These are phyloP conservation scores for Tetrahymena borealis DNA, from an alignment of 73 alveolate genomes.

Conservation along the genomic window DNA sequence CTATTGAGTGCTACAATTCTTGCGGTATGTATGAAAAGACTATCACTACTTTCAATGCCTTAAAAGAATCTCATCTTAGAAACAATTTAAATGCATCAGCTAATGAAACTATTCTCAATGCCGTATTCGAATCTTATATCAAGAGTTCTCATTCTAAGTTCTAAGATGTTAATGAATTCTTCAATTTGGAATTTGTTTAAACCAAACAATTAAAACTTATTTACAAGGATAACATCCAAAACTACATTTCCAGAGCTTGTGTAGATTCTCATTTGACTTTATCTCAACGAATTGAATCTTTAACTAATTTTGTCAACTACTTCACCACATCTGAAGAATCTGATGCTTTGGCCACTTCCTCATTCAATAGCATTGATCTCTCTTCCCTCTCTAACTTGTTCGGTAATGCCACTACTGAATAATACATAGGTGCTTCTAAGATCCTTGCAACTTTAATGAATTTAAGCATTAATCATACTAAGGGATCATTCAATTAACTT, in stretches of 20 bases:
- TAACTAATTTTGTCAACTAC: background rate
- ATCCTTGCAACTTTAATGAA: background rate
- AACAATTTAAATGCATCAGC: background rate
- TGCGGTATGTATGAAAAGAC: background rate
- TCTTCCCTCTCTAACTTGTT: background rate
- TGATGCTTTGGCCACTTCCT: background rate
- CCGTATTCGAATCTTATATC: background rate
- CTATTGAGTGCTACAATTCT: background rate
- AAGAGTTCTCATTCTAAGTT: background rate
- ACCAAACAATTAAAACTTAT: background rate
- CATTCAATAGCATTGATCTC: background rate
- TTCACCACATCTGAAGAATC: background rate
- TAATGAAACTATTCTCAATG: background rate
- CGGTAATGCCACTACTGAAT: background rate
- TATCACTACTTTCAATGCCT: background rate
- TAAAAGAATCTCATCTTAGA: background rate
- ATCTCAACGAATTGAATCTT: background rate
- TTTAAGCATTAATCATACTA: background rate
- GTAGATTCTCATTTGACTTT: background rate
- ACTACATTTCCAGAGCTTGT: background rate
- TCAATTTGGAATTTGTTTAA: background rate
- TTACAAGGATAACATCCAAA: background rate
- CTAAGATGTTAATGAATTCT: background rate
- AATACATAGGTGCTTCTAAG: background rate
- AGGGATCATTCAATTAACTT: background rate